phyloP scores from a whole-genome alignment of 805 yeast species.

The Zygosaccharomyces bisporus region DNA sequence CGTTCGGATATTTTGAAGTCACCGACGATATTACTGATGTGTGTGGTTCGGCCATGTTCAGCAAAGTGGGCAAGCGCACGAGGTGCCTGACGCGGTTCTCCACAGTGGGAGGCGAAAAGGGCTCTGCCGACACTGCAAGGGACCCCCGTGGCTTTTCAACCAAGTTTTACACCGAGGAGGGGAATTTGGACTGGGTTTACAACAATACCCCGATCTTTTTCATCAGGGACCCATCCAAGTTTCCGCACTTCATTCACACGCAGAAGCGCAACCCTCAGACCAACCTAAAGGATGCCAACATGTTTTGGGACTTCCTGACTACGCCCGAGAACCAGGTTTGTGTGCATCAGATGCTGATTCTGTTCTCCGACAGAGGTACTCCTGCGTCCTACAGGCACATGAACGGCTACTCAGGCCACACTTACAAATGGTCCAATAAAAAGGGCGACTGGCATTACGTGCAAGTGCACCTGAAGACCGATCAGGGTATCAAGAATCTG shows the following conservation, averaged over 20 bases:
- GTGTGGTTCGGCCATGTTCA: slow-evolving; percentile 65
- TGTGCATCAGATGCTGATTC: slow-evolving; percentile 60
- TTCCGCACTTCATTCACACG: slow-evolving; percentile 63
- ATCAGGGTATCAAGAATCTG: slow-evolving; percentile 51
- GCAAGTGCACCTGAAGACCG: slow-evolving; percentile 52
- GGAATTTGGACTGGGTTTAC: slow-evolving; percentile 68
- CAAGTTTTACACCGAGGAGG: slow-evolving; percentile 64
- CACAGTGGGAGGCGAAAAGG: slow-evolving; percentile 68
- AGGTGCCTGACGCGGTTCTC: slow-evolving; percentile 67
- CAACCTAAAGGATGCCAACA: slow-evolving; percentile 71
- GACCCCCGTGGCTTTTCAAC: slow-evolving; percentile 70
- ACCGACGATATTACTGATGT: slow-evolving; percentile 80
- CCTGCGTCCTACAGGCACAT: slow-evolving; percentile 52
- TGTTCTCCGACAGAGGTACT: slow-evolving; percentile 65
- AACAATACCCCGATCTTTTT: slow-evolving; percentile 69
- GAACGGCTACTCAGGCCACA: slow-evolving; percentile 67
- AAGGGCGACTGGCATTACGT: slow-evolving; percentile 54
- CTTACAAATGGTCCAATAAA: slow-evolving; percentile 56
- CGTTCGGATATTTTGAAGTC: slow-evolving; percentile 80
- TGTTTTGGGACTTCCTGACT: slow-evolving; percentile 82
- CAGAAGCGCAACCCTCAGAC: slow-evolving; percentile 69
- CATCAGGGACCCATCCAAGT: slow-evolving; percentile 60
- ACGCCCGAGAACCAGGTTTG: slow-evolving; percentile 62
- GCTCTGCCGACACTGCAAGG: slow-evolving; percentile 61
- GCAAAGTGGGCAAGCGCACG: slow-evolving; percentile 75